Evolutionary conservation across 1,139 yeast species (phyloP).

Genomic region (Meyerozyma carpophila): DNA sequence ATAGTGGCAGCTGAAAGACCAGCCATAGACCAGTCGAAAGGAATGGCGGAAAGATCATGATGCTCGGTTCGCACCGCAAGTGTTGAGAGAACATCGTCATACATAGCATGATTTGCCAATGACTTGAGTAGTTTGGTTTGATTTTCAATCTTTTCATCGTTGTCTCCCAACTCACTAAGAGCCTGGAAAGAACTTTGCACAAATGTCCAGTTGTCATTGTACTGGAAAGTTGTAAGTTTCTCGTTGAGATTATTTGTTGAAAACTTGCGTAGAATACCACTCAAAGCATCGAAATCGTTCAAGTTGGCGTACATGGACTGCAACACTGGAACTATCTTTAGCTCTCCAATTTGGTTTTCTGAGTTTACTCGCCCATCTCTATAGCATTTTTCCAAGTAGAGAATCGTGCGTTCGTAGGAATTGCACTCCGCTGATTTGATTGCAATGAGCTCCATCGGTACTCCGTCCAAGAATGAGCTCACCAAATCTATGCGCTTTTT

Average conservation of each 20-base stretch:
- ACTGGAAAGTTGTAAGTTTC: conserved; percentile 74
- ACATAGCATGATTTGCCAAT: conserved; percentile 36
- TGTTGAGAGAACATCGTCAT: conserved; percentile 35
- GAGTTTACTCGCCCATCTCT: conserved; percentile 38
- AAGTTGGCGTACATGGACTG: conserved; percentile 81
- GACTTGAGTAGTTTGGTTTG: conserved; percentile 36
- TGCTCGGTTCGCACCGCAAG: conserved; percentile 24
- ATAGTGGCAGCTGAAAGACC: conserved; percentile 75
- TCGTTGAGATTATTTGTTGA: conserved; percentile 66
- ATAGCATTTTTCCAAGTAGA: conserved; percentile 76
- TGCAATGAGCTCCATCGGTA: conserved; percentile 72
- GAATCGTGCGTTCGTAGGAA: conserved; percentile 83
- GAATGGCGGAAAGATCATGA: conserved; percentile 21
- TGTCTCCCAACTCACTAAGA: conserved; percentile 38
- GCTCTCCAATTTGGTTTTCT: conserved; percentile 19
- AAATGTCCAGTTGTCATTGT: conserved; percentile 80
- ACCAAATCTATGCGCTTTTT: conserved; percentile 29
- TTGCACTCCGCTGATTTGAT: conserved; percentile 76
- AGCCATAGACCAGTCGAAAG: conserved; percentile 54
- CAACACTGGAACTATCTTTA: conserved; percentile 48
- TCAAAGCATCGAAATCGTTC: conserved; percentile 86
- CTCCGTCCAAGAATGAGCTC: conserved; percentile 42
- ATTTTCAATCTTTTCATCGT: conserved; percentile 22
- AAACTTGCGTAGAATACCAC: conserved; percentile 75
- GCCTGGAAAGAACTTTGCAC: conserved; percentile 85